phyloP scores from a whole-genome alignment of 805 yeast genomes.

The Yarrowia sp. region DNA sequence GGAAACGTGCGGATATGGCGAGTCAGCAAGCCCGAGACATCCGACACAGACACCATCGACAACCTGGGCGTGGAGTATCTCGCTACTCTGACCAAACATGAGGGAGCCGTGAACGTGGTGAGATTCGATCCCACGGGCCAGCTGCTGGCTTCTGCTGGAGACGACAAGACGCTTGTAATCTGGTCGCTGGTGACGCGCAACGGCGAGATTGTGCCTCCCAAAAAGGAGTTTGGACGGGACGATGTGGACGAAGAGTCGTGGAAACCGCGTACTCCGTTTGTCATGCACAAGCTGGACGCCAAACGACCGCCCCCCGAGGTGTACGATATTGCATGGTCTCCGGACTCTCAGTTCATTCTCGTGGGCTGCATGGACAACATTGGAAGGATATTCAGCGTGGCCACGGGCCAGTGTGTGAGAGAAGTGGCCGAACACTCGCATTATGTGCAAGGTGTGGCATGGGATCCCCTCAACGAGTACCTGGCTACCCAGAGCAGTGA shows the following conservation, averaged over 20 bases:
- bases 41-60: constrained; percentile 48
- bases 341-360: constrained; percentile 75
- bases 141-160: constrained; percentile 87
- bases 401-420: constrained; percentile 62
- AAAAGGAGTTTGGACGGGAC: constrained; percentile 63
- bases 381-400: constrained; percentile 69
- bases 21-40: constrained; percentile 43
- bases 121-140: constrained; percentile 75
- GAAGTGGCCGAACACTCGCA: constrained; percentile 79
- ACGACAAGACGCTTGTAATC: constrained; percentile 85
- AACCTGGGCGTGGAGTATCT: constrained; percentile 66
- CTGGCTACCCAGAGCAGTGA: constrained; percentile 92
- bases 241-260: constrained; percentile 68
- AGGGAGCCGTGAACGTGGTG: constrained; percentile 93
- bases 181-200: constrained; percentile 61
- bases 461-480: constrained; percentile 87
- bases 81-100: constrained; percentile 83
- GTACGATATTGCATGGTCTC: constrained; percentile 93
- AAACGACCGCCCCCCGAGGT: constrained; percentile 64
- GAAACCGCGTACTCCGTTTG: constrained; percentile 56
- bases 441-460: constrained; percentile 93
- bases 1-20: constrained; percentile 72
- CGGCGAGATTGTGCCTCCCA: constrained; percentile 55
- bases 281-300: constrained; percentile 37
- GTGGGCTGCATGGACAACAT: constrained; percentile 92